Percentiles rank a stretch among this genome's conserved stretches.
phyloP scores from a whole-genome alignment of 176 grass and related monocot species.

The Calamus simplicifolius region DNA sequence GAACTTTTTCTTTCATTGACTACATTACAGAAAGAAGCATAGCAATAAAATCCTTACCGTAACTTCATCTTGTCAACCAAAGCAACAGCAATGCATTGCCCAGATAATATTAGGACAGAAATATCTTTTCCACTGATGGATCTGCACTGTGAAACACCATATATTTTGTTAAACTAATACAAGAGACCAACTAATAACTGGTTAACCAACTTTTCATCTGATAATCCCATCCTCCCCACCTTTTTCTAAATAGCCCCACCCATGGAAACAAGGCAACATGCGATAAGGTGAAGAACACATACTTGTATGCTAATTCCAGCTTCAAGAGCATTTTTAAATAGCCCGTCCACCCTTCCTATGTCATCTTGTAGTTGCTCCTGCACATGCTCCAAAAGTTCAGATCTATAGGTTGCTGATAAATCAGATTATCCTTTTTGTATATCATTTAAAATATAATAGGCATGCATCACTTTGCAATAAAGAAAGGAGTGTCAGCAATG shows the following conservation, averaged over 20 bases:
- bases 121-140: slow-evolving; percentile 79
- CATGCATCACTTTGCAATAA: no score
- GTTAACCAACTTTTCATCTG: not conserved
- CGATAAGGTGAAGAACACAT: slow-evolving; percentile 9
- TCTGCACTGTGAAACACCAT: slow-evolving; percentile 69
- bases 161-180: slow-evolving; percentile 32
- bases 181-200: not conserved
- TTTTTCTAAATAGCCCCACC: no score
- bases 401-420: not conserved
- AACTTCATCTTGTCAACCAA: slow-evolving; percentile 97
- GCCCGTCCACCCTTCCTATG: slow-evolving; percentile 53
- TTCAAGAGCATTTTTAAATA: slow-evolving; percentile 78
- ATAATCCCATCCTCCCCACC: no score
- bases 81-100: slow-evolving; percentile 75
- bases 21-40: no score
- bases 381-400: slow-evolving; percentile 9
- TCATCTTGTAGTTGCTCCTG: slow-evolving; percentile 98
- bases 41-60: slow-evolving; percentile 31
- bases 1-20: no score
- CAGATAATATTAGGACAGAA: slow-evolving; percentile 68
- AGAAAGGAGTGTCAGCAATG: no score
- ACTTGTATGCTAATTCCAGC: slow-evolving; percentile 94
- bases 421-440: not conserved
- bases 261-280: no score
- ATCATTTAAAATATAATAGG: no score